These are phyloP conservation scores for Orbilia blumenaviensis DNA, from an alignment of 2,329 filamentous ascomycete genomes.

Conservation along the genomic window DNA sequence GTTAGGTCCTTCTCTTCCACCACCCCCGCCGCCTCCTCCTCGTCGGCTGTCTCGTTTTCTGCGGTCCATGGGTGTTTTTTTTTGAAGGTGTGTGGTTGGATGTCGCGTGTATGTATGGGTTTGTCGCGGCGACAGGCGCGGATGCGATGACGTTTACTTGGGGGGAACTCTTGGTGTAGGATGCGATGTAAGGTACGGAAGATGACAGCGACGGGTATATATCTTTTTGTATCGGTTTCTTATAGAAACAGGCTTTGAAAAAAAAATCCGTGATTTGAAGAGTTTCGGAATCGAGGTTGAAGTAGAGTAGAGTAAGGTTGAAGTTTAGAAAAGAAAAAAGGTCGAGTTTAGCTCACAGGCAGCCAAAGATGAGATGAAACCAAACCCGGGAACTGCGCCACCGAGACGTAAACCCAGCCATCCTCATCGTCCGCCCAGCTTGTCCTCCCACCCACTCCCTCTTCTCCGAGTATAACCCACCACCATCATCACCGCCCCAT, in stretches of 20 bases:
- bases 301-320: not conserved
- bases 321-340: not conserved
- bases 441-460: not conserved
- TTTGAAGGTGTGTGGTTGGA: not conserved
- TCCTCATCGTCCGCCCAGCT: slow-evolving; percentile 11
- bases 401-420: slow-evolving; percentile 38
- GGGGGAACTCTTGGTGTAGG: too few relatives aligned
- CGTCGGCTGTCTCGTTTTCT: slow-evolving; percentile 40
- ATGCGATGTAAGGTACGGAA: too few relatives aligned
- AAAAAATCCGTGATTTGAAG: not conserved
- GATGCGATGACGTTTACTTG: not conserved
- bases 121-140: not conserved
- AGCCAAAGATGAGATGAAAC: slow-evolving; percentile 15
- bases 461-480: too few relatives aligned
- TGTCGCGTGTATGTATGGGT: too few relatives aligned
- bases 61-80: slow-evolving; percentile 22
- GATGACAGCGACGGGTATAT: too few relatives aligned
- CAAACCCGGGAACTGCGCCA: too few relatives aligned
- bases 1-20: not conserved
- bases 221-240: too few relatives aligned
- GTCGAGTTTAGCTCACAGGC: not conserved
- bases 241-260: too few relatives aligned
- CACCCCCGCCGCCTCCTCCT: not conserved
- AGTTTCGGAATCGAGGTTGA: too few relatives aligned
- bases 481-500: too few relatives aligned